Conservation (phyloP, 2,329 filamentous ascomycete species). For the Hymenoscyphus linearis region DNA sequence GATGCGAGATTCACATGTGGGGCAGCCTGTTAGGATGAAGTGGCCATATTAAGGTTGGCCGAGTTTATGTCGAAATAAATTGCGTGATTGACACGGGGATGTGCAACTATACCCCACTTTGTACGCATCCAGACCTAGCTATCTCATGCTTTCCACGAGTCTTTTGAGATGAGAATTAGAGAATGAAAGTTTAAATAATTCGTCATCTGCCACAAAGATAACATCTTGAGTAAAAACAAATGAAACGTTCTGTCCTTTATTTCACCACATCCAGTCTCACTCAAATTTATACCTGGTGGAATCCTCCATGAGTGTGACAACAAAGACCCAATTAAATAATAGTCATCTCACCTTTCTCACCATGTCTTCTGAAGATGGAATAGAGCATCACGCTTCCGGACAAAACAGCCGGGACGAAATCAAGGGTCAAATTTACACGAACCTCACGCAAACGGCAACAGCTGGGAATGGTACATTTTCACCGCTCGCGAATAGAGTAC, state of each 20-base stretch:
- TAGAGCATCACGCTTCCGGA: conserved; percentile 12
- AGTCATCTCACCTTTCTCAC: not conserved
- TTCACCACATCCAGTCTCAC: not conserved
- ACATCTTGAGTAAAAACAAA: not conserved
- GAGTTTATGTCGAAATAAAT: not conserved
- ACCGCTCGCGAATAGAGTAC: not conserved
- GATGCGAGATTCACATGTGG: not conserved
- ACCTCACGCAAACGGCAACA: conserved; percentile 9
- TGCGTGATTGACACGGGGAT: not conserved
- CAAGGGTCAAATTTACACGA: conserved; percentile 10
- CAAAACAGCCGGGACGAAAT: conserved; percentile 17
- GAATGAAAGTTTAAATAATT: not conserved
- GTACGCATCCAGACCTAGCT: not conserved
- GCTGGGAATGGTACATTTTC: not conserved
- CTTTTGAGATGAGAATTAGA: too few species aligned
- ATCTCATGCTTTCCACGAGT: too few species aligned
- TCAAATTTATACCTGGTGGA: not conserved
- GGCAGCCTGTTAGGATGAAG: not conserved
- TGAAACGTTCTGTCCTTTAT: not conserved
- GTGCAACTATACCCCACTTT: not conserved
- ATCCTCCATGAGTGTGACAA: not conserved
- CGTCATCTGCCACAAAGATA: not conserved
- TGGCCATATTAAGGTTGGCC: too few species aligned
- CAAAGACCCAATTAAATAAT: not conserved
- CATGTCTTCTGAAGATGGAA: conserved; percentile 14